phyloP scores from a whole-genome alignment of 257 asterid genomes.

The Solanum medicagineum region DNA sequence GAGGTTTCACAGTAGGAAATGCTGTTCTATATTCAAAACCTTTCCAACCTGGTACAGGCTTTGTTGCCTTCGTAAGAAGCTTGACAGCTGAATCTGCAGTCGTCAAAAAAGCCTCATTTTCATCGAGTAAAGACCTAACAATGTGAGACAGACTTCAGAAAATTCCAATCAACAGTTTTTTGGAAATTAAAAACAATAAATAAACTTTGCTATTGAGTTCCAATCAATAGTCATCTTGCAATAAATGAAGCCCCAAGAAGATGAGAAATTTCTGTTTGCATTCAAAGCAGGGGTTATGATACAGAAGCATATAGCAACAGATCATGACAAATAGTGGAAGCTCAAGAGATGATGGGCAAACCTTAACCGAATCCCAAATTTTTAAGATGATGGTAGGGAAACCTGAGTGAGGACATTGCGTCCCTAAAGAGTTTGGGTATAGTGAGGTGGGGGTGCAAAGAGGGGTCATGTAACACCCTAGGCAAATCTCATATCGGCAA shows the following conservation, averaged over 20 bases:
- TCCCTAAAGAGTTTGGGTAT: neutral
- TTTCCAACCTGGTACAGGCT: conserved; percentile 69
- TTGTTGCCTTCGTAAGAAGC: conserved; percentile 64
- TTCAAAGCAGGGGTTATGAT: neutral
- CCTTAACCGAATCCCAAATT: neutral
- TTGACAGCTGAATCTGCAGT: conserved; percentile 87
- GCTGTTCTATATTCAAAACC: conserved; percentile 71
- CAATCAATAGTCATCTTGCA: neutral
- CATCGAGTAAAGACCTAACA: conserved; percentile 83
- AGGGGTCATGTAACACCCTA: neutral
- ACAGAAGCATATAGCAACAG: neutral
- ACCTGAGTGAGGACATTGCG: neutral
- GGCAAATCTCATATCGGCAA: neutral
- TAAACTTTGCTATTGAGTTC: too few relatives aligned
- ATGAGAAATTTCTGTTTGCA: neutral
- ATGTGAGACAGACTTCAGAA: neutral
- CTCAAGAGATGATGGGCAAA: neutral
- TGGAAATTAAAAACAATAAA: too few relatives aligned
- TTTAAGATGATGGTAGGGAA: neutral
- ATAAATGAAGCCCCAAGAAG: too few relatives aligned
- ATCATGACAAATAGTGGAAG: neutral
- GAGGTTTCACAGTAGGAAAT: conserved; percentile 70
- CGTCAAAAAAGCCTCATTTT: conserved; percentile 80
- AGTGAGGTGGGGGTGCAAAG: neutral
- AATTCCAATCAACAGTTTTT: neutral